Evolutionary conservation across 2,329 filamentous ascomycete species (phyloP), one percentile per base, ranked within the genome.

Genomic region (Arthroderma sp.): DNA sequence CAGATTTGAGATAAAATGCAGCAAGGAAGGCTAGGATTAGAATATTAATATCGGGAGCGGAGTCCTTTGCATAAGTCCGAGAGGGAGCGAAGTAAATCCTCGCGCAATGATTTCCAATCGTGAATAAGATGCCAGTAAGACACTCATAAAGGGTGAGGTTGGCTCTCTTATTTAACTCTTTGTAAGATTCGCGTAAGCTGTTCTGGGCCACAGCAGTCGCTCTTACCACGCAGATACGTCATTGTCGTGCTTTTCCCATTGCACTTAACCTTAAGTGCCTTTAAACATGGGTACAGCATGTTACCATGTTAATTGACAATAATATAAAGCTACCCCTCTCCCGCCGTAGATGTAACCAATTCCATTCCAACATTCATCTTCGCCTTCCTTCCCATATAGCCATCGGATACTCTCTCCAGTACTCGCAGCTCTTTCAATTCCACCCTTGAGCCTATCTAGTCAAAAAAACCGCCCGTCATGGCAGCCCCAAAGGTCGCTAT

Each of bases 401-500:
- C 5, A 23, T 25, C 19, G 19, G 9, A 25, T 44, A 9, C n/a
- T 19, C 39, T 43, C 8, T 43, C 39, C 2, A 23, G 5, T 7
- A n/a, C n/a, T 3, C 4, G 6, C 38, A n/a, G 38, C 4, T 23
- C 19, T 19, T 44, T 25, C 41, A 31, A 51, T 33, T 51, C 15
- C 44, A 33, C 15, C 2, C 3, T 51, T 19, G n/a, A 51, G 15
- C 9, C 17, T 17, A 51, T n/a, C 4, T 17, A 51, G 15, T 28
- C 41, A 11, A 43, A 13, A 13, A 13, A 15, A 8, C 44, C 55
- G 55, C 33, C 21, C 38, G 28, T 23, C 37, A 58, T 37, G 15
- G 94, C 95, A 89, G 88, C 87, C 76, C 87, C 88, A 73, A 94
- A 88, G 79, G 82, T 95, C 70, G 90, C 90, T 66, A 93, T 95